phyloP scores from a whole-genome alignment of 306 rosid species.

The Corylus heterophylla region DNA sequence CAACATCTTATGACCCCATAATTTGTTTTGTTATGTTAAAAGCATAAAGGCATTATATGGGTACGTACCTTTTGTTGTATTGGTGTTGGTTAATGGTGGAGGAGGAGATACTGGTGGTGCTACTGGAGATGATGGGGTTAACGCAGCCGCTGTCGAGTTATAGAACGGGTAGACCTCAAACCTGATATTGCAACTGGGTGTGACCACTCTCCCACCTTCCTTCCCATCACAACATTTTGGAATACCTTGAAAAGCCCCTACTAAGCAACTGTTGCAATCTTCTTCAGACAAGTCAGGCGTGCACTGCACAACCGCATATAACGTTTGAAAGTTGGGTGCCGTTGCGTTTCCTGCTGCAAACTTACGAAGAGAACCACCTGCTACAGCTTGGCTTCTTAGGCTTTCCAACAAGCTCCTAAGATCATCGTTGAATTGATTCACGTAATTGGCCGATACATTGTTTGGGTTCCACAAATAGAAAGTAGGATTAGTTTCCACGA shows the following conservation, averaged over 20 bases:
- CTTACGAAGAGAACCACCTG: constrained; percentile 15
- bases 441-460: constrained; percentile 12
- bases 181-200: constrained; percentile 45
- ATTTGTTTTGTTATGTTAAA: too few relatives aligned
- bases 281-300: constrained; percentile 22
- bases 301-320: constrained; percentile 36
- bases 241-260: not conserved
- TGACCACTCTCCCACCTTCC: constrained; percentile 16
- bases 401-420: constrained; percentile 24
- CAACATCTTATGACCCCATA: too few relatives aligned
- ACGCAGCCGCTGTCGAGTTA: not conserved
- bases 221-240: not conserved
- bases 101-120: too few relatives aligned
- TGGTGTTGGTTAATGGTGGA: too few relatives aligned
- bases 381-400: not conserved
- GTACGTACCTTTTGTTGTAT: too few relatives aligned
- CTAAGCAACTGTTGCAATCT: constrained; percentile 26
- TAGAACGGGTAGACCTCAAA: constrained; percentile 28
- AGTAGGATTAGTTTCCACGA: constrained; percentile 19
- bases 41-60: too few relatives aligned
- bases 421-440: constrained; percentile 15
- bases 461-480: accelerated
- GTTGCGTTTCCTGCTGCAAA: constrained; percentile 16
- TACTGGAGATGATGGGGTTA: not conserved
- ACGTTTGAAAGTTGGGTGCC: not conserved